Base-by-base conservation (phyloP, 148 eudicot species). In the Euryodendron excelsum region DNA sequence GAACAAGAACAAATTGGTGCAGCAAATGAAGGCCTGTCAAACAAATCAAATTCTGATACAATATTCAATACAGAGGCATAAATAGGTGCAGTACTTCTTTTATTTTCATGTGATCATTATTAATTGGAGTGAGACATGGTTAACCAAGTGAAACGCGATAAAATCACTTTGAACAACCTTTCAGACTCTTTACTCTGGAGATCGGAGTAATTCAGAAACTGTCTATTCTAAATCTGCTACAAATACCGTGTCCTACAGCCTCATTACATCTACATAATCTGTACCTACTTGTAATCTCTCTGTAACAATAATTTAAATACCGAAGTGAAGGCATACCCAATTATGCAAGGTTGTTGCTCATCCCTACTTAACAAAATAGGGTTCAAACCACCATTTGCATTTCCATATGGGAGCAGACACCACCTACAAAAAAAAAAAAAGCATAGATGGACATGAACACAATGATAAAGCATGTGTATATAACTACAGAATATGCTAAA, bases 391-490 rank as follows among this genome's bases (percentile, higher is more conserved):
- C 83, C 84, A 70, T 77, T 60, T n/a, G 74, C 71, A 59, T 85
- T 73, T 74, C 89, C 94, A 17, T 69, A 67, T 28, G 99, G 99
- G 68, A 96, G 84, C 52, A 96, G 92, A 84, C 82, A 89, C 99
- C 99, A 96, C 74, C 99, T 96, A 83, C 74, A 61, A 61, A 74
- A 41, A 17, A 65, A 27, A 77, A 31, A 1, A 34, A 33, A 31
- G 20, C 2, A 18, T n/a, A 37, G 4, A 20, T 11, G 47, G 1
- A 48, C 59, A 52, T 34, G 62, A 8, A 25, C 56, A 36, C 4
- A 3, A 21, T 36, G 8, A 61, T 3, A 33, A 45, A 36, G 37
- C n/a, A 47, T 5, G 60, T n/a, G 21, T 73, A 14, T 6, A 36
- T 9, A 15, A 59, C 15, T 3, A 58, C 15, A 72, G 30, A 47